phyloP scores from a whole-genome alignment of 2,329 filamentous ascomycete genomes.

The Colletotrichum cereale region DNA sequence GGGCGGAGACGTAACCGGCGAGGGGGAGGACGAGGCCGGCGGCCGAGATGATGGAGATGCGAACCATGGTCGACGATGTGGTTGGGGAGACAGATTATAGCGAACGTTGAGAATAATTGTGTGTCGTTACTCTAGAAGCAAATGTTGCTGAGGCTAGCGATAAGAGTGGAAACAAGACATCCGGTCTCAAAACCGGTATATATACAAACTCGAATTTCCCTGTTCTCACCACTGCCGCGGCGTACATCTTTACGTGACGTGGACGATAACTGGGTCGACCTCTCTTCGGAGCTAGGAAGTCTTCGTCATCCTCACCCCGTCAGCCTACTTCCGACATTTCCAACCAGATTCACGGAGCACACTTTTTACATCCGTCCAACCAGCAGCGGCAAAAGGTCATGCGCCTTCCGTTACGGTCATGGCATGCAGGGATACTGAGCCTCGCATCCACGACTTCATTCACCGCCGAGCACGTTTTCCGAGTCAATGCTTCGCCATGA shows the following conservation, averaged over 20 bases:
- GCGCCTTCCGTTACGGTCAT: constrained; percentile 20
- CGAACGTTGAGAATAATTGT: constrained; percentile 19
- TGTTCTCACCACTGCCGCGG: not conserved
- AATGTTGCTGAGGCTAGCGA: constrained; percentile 25
- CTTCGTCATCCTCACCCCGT: constrained; percentile 21
- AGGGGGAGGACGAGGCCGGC: constrained; percentile 40
- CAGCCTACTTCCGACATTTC: constrained; percentile 23
- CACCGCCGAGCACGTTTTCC: constrained; percentile 6
- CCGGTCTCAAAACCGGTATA: constrained; percentile 4
- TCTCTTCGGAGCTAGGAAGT: constrained; percentile 17
- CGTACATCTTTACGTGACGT: constrained; percentile 24
- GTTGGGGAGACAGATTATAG: not conserved
- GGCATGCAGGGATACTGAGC: constrained; percentile 28
- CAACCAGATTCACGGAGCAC: not conserved
- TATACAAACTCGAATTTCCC: constrained; percentile 20
- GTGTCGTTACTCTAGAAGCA: not conserved
- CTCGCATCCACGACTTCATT: constrained; percentile 24
- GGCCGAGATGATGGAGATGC: constrained; percentile 25
- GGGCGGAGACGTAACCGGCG: constrained; percentile 46
- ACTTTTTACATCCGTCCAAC: constrained; percentile 24
- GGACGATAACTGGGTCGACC: constrained; percentile 8
- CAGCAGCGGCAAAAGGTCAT: constrained; percentile 35
- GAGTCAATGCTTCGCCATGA: constrained; percentile 25
- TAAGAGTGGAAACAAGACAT: not conserved
- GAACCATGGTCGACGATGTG: constrained; percentile 18